A percentile compares a stretch with the other conserved stretches of the same genome.
Evolutionary conservation across 2,329 filamentous ascomycete species (phyloP).

Genomic region (Colletotrichum musicola): DNA sequence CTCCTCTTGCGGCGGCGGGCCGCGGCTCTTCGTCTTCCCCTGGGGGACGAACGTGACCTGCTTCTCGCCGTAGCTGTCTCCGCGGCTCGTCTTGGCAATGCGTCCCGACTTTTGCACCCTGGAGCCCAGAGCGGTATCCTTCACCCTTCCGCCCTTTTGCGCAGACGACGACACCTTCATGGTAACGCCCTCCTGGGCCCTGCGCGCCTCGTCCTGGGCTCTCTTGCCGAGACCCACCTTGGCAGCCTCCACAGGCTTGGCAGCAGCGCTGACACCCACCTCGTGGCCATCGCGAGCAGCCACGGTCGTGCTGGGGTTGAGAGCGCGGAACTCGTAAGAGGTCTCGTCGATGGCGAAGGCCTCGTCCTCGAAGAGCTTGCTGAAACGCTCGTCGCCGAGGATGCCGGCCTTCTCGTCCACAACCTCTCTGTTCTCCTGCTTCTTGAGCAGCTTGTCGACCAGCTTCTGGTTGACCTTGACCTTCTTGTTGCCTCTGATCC

Average conservation of each 20-base stretch:
- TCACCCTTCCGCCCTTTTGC: conserved; percentile 69
- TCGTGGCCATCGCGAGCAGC: conserved; percentile 38
- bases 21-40: conserved; percentile 59
- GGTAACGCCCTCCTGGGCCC: conserved; percentile 55
- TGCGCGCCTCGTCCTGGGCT: conserved; percentile 21
- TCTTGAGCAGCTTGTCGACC: conserved; percentile 79
- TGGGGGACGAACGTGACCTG: conserved; percentile 80
- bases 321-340: conserved; percentile 85
- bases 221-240: conserved; percentile 34
- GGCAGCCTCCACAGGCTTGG: conserved; percentile 14
- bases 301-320: conserved; percentile 85
- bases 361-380: conserved; percentile 89
- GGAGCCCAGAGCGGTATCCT: conserved; percentile 69
- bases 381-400: conserved; percentile 88
- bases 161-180: conserved; percentile 79
- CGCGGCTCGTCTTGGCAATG: conserved; percentile 56
- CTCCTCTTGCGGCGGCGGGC: conserved; percentile 41
- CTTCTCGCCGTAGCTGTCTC: conserved; percentile 71
- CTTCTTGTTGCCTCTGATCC: conserved; percentile 95
- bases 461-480: conserved; percentile 94
- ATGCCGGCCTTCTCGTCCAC: conserved; percentile 73
- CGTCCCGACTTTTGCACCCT: conserved; percentile 65
- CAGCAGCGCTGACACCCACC: conserved; percentile 34
- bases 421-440: conserved; percentile 70
- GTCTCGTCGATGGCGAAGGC: conserved; percentile 93